phyloP scores from a whole-genome alignment of 805 yeast genomes.

The Priceomyces carsonii region DNA sequence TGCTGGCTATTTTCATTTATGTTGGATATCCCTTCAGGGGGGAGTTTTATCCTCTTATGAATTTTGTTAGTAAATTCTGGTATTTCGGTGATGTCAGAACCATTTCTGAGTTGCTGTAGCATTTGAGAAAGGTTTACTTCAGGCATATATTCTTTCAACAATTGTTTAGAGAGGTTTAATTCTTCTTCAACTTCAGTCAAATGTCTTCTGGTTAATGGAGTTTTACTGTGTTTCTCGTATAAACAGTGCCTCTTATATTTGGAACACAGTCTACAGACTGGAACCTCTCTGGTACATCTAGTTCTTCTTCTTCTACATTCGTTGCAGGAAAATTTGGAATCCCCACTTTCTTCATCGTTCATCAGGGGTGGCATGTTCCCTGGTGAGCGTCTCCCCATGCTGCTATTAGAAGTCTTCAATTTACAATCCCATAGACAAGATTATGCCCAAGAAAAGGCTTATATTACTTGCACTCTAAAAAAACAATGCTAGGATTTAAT shows the following conservation, averaged over 20 bases:
- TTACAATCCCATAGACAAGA: too few species aligned
- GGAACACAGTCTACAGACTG: conserved; percentile 13
- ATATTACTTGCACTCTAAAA: too few species aligned
- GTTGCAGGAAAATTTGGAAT: conserved; percentile 14
- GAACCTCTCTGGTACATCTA: conserved; percentile 16
- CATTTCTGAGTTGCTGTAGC: conserved; percentile 10
- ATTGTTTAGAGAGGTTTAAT: conserved; percentile 7
- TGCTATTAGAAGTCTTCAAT: too few species aligned
- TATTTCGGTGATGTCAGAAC: conserved; percentile 11
- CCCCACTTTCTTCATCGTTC: neutral
- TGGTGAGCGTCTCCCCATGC: too few species aligned
- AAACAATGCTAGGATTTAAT: too few species aligned
- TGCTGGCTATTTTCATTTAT: too few species aligned
- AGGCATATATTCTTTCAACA: conserved; percentile 11
- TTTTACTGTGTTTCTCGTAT: conserved; percentile 12
- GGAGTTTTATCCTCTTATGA: neutral
- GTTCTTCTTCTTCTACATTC: conserved; percentile 16
- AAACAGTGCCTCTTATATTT: conserved; percentile 17
- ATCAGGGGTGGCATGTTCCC: neutral
- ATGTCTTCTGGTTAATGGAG: conserved; percentile 17
- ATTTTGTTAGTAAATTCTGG: conserved; percentile 1
- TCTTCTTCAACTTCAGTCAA: conserved; percentile 19
- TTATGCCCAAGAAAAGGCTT: too few species aligned
- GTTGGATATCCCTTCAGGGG: too few species aligned
- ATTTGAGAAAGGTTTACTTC: conserved; percentile 9